Base-by-base conservation (phyloP, 2,329 filamentous ascomycete species). In the Teratosphaeria gauchensis region DNA sequence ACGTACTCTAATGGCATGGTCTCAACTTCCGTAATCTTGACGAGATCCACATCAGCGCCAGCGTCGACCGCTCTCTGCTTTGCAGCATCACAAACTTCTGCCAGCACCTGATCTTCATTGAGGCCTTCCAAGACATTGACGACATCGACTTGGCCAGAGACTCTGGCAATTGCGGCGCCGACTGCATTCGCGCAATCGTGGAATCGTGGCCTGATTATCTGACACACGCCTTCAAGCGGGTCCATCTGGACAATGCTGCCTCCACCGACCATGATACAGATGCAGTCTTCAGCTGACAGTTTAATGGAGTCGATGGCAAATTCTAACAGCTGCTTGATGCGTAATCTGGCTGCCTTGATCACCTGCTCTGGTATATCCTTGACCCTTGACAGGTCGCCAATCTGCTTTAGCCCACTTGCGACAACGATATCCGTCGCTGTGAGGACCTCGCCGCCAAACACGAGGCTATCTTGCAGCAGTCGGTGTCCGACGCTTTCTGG, bases 131-230 rank as follows among this genome's bases (percentile, higher is more conserved):
- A 76, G 60, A 62, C 65, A 33, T 80, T 74, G n/a, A 83, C 77
- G 1, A 78, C 70, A 57, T 84, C 81, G 1, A 83, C 71, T 7
- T 77, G 76, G 0, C 80, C 80, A 2, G 77, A 77, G 0, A 83
- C 77, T 56, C 80, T 80, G 3, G 80, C 80, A 33, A 83, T 82
- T 0, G 83, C 83, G 0, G 83, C 82, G 6, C 83, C 83, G 1
- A 85, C 79, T 0, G 83, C 82, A 66, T 85, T 85, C 3, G 82
- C 82, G 0, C 80, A 81, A 58, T 80, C 80, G 32, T 81, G 74
- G 55, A 78, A 79, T 2, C 77, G 75, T 0, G 82, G 82, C 4
- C 76, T 72, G 6, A 80, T 78, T 58, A 79, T 76, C 61, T 78
- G 72, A 6, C 75, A 73, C 0, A 82, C 81, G 0, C 80, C 80